These are phyloP conservation scores for Lachnellula hyalina DNA, from an alignment of 2,329 filamentous ascomycete species.

Conservation along the genomic window DNA sequence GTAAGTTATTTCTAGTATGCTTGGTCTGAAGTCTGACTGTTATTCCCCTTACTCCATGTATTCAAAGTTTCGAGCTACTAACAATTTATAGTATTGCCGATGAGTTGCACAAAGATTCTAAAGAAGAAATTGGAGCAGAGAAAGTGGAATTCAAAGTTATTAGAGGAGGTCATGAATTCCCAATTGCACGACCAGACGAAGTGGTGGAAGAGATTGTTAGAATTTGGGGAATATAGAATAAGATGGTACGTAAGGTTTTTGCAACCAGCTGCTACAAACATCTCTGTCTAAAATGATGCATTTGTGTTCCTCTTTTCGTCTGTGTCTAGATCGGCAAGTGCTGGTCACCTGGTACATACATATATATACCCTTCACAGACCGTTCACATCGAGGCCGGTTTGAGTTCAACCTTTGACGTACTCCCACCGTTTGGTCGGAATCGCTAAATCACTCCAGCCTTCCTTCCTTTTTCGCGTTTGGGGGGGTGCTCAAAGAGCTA, in stretches of 20 bases:
- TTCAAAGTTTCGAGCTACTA: neutral
- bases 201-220: slow-evolving; percentile 43
- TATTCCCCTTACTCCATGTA: slow-evolving; percentile 36
- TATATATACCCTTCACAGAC: neutral
- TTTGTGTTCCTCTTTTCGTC: neutral
- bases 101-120: slow-evolving; percentile 31
- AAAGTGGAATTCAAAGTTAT: slow-evolving; percentile 47
- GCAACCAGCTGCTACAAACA: neutral
- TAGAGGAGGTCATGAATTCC: slow-evolving; percentile 55
- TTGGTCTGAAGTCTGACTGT: slow-evolving; percentile 29
- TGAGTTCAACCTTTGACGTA: neutral
- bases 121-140: slow-evolving; percentile 27
- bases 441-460: no score
- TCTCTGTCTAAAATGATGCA: neutral
- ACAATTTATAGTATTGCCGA: slow-evolving; percentile 31
- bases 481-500: no score
- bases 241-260: neutral
- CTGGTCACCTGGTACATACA: neutral
- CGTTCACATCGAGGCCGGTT: neutral
- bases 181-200: slow-evolving; percentile 47
- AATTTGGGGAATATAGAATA: slow-evolving; percentile 37
- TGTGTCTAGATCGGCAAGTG: neutral
- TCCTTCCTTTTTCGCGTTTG: no score
- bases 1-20: slow-evolving; percentile 22
- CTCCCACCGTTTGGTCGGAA: no score